A percentile compares a stretch with the other conserved stretches of the same genome.
These are phyloP conservation scores for Pisolithus albus DNA, from an alignment of 768 basidiomycete species.

Conservation along the genomic window DNA sequence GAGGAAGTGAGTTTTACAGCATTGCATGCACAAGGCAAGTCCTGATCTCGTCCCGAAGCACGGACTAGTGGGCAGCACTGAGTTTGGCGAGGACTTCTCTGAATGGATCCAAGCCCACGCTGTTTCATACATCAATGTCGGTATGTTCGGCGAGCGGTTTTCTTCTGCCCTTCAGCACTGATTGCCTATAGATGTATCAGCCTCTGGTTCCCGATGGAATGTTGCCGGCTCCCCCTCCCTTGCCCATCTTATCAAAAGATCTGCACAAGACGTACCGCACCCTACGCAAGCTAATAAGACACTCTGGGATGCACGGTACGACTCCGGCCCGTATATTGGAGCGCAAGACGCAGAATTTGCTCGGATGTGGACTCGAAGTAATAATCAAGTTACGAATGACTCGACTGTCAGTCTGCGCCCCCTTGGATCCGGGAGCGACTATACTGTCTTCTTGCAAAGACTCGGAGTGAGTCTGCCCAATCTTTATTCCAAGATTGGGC, in stretches of 20 bases:
- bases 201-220: constrained; percentile 46
- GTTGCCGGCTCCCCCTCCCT: constrained; percentile 57
- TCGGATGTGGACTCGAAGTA: constrained; percentile 32
- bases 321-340: constrained; percentile 45
- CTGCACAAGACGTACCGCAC: constrained; percentile 51
- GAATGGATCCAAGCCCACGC: constrained; percentile 74
- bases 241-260: constrained; percentile 46
- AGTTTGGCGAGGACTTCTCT: constrained; percentile 90
- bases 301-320: constrained; percentile 53
- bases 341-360: constrained; percentile 39
- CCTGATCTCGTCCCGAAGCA: constrained; percentile 29
- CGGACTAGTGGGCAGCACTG: constrained; percentile 80
- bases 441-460: constrained; percentile 84
- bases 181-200: constrained; percentile 42
- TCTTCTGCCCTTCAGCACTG: constrained; percentile 3
- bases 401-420: constrained; percentile 41
- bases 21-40: neutral
- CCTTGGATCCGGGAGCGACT: constrained; percentile 87
- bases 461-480: constrained; percentile 44
- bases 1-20: constrained; percentile 44
- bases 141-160: constrained; percentile 20
- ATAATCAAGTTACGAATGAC: constrained; percentile 24
- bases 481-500: neutral
- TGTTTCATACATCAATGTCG: constrained; percentile 82
- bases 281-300: constrained; percentile 44